Base-by-base conservation (phyloP, 2,329 filamentous ascomycete genomes). In the Rutstroemia sydowiana region DNA sequence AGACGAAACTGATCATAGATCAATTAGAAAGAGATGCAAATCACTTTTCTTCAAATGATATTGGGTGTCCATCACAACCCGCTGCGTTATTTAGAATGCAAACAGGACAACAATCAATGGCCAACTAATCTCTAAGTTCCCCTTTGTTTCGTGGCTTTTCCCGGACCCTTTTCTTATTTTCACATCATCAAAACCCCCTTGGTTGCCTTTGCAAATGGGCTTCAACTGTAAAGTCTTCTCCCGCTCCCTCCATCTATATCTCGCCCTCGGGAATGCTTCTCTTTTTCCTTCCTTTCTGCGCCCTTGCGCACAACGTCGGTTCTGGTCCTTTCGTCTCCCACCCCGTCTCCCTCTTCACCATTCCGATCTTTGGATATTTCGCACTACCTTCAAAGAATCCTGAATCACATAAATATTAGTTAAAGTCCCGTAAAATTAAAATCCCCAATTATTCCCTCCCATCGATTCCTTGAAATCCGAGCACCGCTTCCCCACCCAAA, bases 301-400 rank as follows among this genome's bases (percentile, higher is more conserved):
- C 91, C 59, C 73, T 69, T 61, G 81, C 79, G 70, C 91, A 96
- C 60, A 95, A 71, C 13, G 53, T 53, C 20, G 59, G 63, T 23
- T 53, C 48, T 67, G 76, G 71, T 65, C 78, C 78, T 5, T 73
- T 73, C 5, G 80, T 80, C 63, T 85, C 76, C 73, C 82, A 85
- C 20, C 69, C 74, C 21, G 72, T 73, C 53, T 79, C 76, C 55
- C 81, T 75, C 67, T 81, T 76, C 13, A 97, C 79, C 66, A 76
- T 79, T 3, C 93, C 93, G 4, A 95, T 87, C 69, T 81, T 79
- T 56, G 81, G 79, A 70, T 97, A 97, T 72, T 88, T 89, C 64
- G 84, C 79, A 66, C 82, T 87, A 51, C 85, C 86, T 53, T 70
- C 75, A 64, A 96, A 97, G 71, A 97, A 89, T 47, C 78, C 75